Conservation (phyloP, 805 yeast species). For the Candida morakotiae region DNA sequence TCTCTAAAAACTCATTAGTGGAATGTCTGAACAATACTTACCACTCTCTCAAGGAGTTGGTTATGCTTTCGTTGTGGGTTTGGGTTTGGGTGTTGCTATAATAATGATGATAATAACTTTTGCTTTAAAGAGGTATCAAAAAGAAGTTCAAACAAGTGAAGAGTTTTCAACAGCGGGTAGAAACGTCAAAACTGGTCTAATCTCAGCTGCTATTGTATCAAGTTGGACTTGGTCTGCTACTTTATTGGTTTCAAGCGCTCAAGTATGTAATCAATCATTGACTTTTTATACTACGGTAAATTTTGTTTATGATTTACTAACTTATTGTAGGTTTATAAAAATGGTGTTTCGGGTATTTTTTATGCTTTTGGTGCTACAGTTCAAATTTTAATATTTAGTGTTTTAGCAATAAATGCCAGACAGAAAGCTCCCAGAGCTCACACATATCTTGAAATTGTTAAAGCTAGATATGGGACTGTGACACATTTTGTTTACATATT, state of each 20-base stretch:
- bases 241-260: constrained; percentile 51
- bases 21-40: constrained; percentile 6
- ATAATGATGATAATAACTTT: constrained; percentile 78
- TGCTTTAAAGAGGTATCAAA: constrained; percentile 71
- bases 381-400: constrained; percentile 82
- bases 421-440: constrained; percentile 89
- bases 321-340: constrained; percentile 57
- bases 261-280: too few relatives aligned
- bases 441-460: constrained; percentile 82
- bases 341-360: constrained; percentile 75
- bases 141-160: constrained; percentile 86
- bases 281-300: too few relatives aligned
- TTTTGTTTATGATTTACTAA: too few relatives aligned
- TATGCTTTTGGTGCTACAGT: constrained; percentile 92
- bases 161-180: constrained; percentile 93
- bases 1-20: too few relatives aligned
- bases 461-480: constrained; percentile 69
- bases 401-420: constrained; percentile 84
- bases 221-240: constrained; percentile 74
- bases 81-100: constrained; percentile 71
- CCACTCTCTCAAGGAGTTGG: constrained; percentile 75
- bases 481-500: constrained; percentile 70
- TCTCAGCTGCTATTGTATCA: constrained; percentile 86
- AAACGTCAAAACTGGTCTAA: constrained; percentile 77
- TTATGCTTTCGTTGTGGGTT: constrained; percentile 81